Conservation (phyloP, 345 rosid species). For the Brassica rapa region DNA sequence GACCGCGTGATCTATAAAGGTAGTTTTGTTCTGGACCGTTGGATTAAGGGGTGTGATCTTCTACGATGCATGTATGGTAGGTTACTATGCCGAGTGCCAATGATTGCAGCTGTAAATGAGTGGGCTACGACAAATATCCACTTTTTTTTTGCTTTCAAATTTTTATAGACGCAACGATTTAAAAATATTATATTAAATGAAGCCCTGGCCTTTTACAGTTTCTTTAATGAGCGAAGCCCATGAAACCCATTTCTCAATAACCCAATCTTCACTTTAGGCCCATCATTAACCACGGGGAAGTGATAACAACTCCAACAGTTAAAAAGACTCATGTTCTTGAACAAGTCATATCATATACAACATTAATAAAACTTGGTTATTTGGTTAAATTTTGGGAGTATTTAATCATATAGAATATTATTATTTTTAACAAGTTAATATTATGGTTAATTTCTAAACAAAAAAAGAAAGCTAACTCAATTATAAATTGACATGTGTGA, state of each 20-base stretch:
- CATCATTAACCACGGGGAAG: not conserved
- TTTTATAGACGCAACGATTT: not conserved
- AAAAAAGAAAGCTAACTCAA: too few relatives aligned
- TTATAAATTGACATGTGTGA: too few relatives aligned
- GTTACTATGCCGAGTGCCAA: slow-evolving; percentile 18
- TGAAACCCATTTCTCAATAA: not conserved
- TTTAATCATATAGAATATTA: too few relatives aligned
- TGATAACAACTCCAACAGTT: too few relatives aligned
- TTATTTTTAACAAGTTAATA: too few relatives aligned
- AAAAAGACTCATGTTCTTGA: too few relatives aligned
- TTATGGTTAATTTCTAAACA: too few relatives aligned
- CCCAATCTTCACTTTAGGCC: not conserved
- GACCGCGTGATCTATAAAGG: slow-evolving; percentile 14
- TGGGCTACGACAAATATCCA: slow-evolving; percentile 35
- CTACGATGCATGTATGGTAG: slow-evolving; percentile 19
- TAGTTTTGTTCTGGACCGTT: not conserved
- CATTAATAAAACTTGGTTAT: too few relatives aligned
- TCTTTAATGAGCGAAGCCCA: not conserved
- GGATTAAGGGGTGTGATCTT: slow-evolving; percentile 17
- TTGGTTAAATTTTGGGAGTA: too few relatives aligned
- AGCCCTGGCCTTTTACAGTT: not conserved
- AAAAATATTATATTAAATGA: not conserved
- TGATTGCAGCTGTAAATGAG: slow-evolving; percentile 38
- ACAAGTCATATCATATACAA: too few relatives aligned
- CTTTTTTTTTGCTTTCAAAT: slow-evolving; percentile 24